Evolutionary conservation across 495 filamentous ascomycete genomes (phyloP), one percentile per base, ranked within the genome.

Genomic region (Penicillium antarcticum): DNA sequence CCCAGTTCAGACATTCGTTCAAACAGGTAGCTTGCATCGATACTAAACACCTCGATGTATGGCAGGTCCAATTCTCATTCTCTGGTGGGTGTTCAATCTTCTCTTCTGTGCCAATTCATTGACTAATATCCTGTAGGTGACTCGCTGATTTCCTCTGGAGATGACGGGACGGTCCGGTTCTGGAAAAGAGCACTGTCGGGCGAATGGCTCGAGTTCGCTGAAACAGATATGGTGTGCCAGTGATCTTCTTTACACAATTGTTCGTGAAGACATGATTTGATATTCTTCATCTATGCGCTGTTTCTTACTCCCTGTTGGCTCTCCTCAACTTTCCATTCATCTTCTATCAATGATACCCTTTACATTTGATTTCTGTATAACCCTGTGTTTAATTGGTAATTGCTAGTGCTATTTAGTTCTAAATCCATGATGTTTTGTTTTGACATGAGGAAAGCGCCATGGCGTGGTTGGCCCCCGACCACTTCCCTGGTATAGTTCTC

Each of bases 131-230:
- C 26, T 8, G 7, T 43, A 80, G 78, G 76, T 24, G 76, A 77
- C 52, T 70, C 69, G 21, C 62, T 80, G 21, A 73, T 78, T 11
- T 76, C 76, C 10, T 73, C 74, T 3, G 76, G 78, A 1, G 75
- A 79, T 37, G 72, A 77, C 53, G 76, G 76, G 3, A 61, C 61
- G 29, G 71, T 77, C 24, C 73, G 77, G 32, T 72, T 80, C 42
- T 80, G 78, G 78, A 80, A 76, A 48, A 73, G 73, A 47, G 68
- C 66, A 17, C 35, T 79, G 31, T 67, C 68, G 16, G 75, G 74
- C 14, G 69, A 76, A 48, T 80, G 73, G 72, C 62, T 79, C 16
- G 76, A 79, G 46, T 80, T 71, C 55, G 77, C 77, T 5, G 76
- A 78, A 51, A 72, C 72, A 2, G 70, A 75, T 31, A 64, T 77